A percentile compares a stretch with the other conserved stretches of the same genome.
Conservation (phyloP, 352 stramenopile species). For the Globisporangium middletonii region DNA sequence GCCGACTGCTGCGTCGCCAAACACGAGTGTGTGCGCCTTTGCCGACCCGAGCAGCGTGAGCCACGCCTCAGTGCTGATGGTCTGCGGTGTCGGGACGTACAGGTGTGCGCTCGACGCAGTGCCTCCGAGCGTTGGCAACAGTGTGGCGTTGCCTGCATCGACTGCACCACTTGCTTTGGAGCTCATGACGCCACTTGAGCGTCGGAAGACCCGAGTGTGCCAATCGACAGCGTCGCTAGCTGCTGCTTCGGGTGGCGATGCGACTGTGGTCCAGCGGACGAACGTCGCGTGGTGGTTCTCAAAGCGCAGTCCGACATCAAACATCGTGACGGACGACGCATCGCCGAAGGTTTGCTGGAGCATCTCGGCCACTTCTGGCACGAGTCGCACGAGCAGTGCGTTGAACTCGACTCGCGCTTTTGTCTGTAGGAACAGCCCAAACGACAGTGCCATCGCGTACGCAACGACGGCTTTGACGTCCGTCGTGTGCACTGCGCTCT, state of each 20-base stretch:
- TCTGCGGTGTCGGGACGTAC: constrained; percentile 40
- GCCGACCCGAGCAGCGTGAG: constrained; percentile 26
- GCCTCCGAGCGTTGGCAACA: background rate
- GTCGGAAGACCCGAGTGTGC: constrained; percentile 17
- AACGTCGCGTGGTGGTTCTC: constrained; percentile 22
- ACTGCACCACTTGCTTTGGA: background rate
- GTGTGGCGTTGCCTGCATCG: background rate
- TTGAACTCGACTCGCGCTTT: constrained; percentile 28
- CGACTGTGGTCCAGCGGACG: constrained; percentile 20
- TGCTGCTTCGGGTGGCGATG: constrained; percentile 5
- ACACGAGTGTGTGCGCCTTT: constrained; percentile 41
- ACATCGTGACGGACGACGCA: constrained; percentile 20
- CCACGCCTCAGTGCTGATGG: constrained; percentile 29
- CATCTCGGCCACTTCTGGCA: constrained; percentile 20
- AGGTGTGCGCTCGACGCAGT: constrained; percentile 18
- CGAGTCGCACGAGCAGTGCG: constrained; percentile 13
- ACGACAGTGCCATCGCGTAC: constrained; percentile 27
- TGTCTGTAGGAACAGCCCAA: constrained; percentile 25
- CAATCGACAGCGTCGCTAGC: constrained; percentile 20
- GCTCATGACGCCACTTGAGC: constrained; percentile 15
- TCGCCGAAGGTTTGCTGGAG: constrained; percentile 15
- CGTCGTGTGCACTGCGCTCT: constrained; percentile 4
- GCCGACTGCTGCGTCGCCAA: constrained; percentile 40
- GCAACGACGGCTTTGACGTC: constrained; percentile 33
- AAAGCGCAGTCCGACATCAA: constrained; percentile 35